A percentile compares a stretch with the other conserved stretches of the same genome.
These are phyloP conservation scores for Leccinum ochraceum DNA, from an alignment of 768 basidiomycete species.

Conservation along the genomic window DNA sequence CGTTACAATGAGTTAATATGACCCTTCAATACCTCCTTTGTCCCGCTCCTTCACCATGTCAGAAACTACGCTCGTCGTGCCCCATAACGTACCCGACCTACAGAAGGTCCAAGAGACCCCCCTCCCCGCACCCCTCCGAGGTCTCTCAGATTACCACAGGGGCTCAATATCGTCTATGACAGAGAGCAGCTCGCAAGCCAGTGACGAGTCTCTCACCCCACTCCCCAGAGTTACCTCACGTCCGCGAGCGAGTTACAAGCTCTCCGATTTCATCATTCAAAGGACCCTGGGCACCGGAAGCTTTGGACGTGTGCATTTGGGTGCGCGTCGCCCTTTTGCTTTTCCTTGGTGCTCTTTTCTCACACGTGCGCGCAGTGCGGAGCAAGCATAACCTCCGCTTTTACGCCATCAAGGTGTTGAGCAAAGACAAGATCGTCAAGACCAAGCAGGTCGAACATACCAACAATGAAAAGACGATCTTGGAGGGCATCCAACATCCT, in stretches of 20 bases:
- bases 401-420: conserved; percentile 94
- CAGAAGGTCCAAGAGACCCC: conserved; percentile 14
- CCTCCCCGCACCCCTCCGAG: conserved; percentile 22
- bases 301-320: conserved; percentile 94
- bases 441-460: conserved; percentile 98
- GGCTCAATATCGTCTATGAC: conserved; percentile 68
- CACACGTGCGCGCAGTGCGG: conserved; percentile 52
- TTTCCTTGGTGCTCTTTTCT: neutral
- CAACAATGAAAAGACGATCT: conserved; percentile 89
- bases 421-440: conserved; percentile 88
- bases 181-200: conserved; percentile 46
- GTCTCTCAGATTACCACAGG: conserved; percentile 52
- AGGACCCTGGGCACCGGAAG: conserved; percentile 92
- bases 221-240: conserved; percentile 42
- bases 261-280: conserved; percentile 78
- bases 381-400: conserved; percentile 95
- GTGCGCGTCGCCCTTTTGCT: conserved; percentile 36
- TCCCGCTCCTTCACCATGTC: conserved; percentile 18
- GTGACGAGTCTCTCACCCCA: conserved; percentile 35
- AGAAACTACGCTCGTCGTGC: conserved; percentile 9
- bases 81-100: neutral
- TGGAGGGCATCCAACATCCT: conserved; percentile 83
- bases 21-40: conserved; percentile 15
- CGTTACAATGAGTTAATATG: conserved; percentile 21
- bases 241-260: conserved; percentile 66